phyloP scores from a whole-genome alignment of 495 filamentous ascomycete genomes.

The Neurospora sp. region DNA sequence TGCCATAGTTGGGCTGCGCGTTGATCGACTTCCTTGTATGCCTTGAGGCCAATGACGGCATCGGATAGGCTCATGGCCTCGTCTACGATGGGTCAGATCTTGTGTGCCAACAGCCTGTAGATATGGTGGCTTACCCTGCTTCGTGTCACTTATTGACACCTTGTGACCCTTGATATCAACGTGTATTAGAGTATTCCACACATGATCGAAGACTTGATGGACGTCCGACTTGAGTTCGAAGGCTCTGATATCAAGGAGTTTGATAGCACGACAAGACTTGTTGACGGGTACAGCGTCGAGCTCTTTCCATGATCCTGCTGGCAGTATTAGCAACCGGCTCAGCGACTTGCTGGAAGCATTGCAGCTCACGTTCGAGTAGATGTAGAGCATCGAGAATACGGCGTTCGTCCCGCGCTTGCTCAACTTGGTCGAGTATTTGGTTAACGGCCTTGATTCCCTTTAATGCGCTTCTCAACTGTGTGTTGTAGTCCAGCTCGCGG shows the following conservation, averaged over 20 bases:
- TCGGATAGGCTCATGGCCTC: constrained; percentile 36
- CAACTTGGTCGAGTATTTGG: constrained; percentile 40
- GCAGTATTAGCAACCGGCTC: not conserved
- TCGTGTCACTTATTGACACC: constrained; percentile 36
- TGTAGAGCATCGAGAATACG: constrained; percentile 41
- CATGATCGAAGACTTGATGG: constrained; percentile 46
- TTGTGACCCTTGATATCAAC: constrained; percentile 39
- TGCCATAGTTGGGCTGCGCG: constrained; percentile 42
- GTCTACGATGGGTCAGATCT: constrained; percentile 26
- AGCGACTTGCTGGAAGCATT: not conserved
- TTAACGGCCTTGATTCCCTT: constrained; percentile 47
- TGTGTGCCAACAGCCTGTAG: not conserved
- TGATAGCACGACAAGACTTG: constrained; percentile 38
- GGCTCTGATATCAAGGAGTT: constrained; percentile 35
- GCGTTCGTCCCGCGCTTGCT: constrained; percentile 35
- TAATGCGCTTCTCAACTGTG: constrained; percentile 52
- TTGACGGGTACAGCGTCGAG: constrained; percentile 33
- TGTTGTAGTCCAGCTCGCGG: constrained; percentile 68
- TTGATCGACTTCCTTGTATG: constrained; percentile 42
- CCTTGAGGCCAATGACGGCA: constrained; percentile 37
- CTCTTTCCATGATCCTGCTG: constrained; percentile 35
- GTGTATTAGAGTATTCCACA: constrained; percentile 46
- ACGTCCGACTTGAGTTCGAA: constrained; percentile 47
- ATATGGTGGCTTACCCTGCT: constrained; percentile 25
- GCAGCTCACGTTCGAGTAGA: constrained; percentile 36